These are phyloP conservation scores for Simplicillium sp. DNA, from an alignment of 2,329 filamentous ascomycete species.

Conservation along the genomic window DNA sequence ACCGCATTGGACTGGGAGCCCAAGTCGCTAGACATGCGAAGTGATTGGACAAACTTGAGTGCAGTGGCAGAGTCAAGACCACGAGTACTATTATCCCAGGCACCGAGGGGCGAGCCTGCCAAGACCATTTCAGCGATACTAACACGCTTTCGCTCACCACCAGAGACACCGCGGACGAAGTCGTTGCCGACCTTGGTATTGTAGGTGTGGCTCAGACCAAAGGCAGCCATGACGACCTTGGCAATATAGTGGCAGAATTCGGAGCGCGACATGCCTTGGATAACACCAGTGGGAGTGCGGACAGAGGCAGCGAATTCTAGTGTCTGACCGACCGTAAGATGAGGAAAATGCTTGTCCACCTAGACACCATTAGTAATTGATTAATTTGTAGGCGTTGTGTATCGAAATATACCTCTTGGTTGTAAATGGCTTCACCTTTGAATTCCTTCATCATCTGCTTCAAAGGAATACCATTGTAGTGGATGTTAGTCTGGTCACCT, in stretches of 20 bases:
- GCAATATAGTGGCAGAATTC: constrained; percentile 55
- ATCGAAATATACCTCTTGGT: constrained; percentile 49
- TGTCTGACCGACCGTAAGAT: constrained; percentile 67
- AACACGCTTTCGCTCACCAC: constrained; percentile 69
- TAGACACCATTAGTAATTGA: constrained; percentile 22
- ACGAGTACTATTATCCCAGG: constrained; percentile 66
- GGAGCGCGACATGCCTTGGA: constrained; percentile 50
- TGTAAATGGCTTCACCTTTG: constrained; percentile 61
- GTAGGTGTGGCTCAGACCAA: constrained; percentile 62
- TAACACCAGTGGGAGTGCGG: constrained; percentile 55
- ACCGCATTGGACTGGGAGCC: constrained; percentile 52
- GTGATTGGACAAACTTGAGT: constrained; percentile 59
- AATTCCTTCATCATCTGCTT: constrained; percentile 48
- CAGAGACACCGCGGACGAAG: constrained; percentile 61
- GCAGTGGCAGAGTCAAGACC: constrained; percentile 68
- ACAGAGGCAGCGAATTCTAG: constrained; percentile 63
- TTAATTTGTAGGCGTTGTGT: neutral
- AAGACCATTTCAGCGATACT: constrained; percentile 72
- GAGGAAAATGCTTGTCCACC: constrained; percentile 65
- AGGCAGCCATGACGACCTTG: constrained; percentile 59
- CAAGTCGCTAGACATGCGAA: constrained; percentile 57
- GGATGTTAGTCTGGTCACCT: constrained; percentile 38
- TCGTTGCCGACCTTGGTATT: constrained; percentile 69
- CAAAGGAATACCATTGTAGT: constrained; percentile 53
- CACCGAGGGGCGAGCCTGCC: constrained; percentile 43